Conservation (phyloP, 2,329 filamentous ascomycete species). For the Dryadomyces sulphureus region DNA sequence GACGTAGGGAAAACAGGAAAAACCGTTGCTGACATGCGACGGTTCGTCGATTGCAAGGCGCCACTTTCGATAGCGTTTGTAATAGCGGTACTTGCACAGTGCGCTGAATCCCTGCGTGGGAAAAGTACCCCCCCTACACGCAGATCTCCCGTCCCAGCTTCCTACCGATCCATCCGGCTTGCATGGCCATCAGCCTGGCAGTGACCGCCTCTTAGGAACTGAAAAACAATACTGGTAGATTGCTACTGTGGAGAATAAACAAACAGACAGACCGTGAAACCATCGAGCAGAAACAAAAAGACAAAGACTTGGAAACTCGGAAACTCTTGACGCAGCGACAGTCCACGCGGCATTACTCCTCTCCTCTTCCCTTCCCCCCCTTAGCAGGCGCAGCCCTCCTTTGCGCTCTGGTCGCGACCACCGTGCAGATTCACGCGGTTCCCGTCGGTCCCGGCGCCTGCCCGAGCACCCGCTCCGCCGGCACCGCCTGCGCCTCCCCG, state of each 20-base stretch:
- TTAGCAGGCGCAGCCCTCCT: slow-evolving; percentile 86
- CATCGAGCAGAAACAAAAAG: neutral
- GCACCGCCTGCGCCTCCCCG: slow-evolving; percentile 47
- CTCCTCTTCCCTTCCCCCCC: neutral
- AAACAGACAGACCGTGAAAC: neutral
- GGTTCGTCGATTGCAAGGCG: neutral
- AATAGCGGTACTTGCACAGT: no score
- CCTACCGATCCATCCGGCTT: neutral
- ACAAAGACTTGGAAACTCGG: no score
- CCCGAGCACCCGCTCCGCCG: slow-evolving; percentile 39
- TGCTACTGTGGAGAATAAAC: neutral
- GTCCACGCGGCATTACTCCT: neutral
- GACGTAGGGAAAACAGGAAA: neutral
- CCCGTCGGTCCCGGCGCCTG: slow-evolving; percentile 37
- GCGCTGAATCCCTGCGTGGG: no score
- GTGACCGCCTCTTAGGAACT: no score
- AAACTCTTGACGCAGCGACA: no score
- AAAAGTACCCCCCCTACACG: no score
- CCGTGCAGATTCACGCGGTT: slow-evolving; percentile 72
- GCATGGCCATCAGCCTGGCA: no score
- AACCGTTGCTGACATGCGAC: neutral
- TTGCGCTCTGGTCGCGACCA: slow-evolving; percentile 57
- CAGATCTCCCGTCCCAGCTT: neutral
- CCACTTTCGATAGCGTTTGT: no score
- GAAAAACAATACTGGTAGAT: neutral